Conservation (phyloP, 768 basidiomycete genomes). For the Suillus tomentosus region DNA sequence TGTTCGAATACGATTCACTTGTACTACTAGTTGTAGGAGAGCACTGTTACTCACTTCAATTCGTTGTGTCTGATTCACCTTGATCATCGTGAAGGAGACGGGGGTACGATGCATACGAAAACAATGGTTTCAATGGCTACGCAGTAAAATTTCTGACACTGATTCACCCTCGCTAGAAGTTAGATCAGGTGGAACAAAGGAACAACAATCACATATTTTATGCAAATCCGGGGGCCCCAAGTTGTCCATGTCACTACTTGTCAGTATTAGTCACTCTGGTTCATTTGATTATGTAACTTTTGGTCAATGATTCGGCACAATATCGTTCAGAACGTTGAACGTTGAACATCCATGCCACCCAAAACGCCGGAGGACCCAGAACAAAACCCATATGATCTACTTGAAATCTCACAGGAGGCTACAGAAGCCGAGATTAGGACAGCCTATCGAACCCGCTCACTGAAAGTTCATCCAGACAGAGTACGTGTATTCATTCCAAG, state of each 20-base stretch:
- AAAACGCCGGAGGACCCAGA: slow-evolving; percentile 50
- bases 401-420: slow-evolving; percentile 60
- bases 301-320: no score
- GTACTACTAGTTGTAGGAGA: not conserved
- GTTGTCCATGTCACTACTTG: no score
- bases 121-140: not conserved
- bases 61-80: slow-evolving; percentile 1
- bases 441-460: slow-evolving; percentile 75
- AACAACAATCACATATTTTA: not conserved
- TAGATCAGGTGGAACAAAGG: not conserved
- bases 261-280: no score
- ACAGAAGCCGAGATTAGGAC: slow-evolving; percentile 79
- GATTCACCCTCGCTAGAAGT: not conserved
- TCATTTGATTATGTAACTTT: not conserved
- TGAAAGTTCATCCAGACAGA: slow-evolving; percentile 87
- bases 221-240: not conserved
- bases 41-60: not conserved
- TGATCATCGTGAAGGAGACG: slow-evolving; percentile 6
- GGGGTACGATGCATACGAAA: not conserved
- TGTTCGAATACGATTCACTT: not conserved
- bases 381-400: slow-evolving; percentile 71
- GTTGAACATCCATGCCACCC: slow-evolving; percentile 24
- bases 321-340: not conserved
- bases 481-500: slow-evolving; percentile 43
- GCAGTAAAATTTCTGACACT: not conserved